Evolutionary conservation across 768 basidiomycete species (phyloP), one percentile per base, ranked within the genome.

Genomic region (Pholiota conissans): DNA sequence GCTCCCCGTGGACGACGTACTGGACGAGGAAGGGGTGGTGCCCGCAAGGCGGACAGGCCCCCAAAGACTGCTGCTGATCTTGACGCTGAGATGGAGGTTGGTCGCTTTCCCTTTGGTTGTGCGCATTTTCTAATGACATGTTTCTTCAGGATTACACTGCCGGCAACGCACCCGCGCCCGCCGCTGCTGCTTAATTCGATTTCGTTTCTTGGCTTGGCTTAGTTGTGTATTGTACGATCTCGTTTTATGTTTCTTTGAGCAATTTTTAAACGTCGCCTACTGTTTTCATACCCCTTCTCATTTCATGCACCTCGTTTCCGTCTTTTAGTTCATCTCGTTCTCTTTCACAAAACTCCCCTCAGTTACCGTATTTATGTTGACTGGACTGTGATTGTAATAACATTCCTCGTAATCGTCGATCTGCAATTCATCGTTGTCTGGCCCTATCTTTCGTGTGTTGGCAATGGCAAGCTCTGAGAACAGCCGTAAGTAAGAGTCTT

Each of bases 21-120:
- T 35, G 76, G 80, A 62, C 74, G 73, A 56, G 73, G 71, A 34
- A 67, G 67, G 39, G 73, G 72, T 56, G 76, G 77, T 57, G 66
- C 75, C 37, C 78, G 82, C 64, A 84, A 82, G 65, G 69, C 63
- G 39, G 86, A 90, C 52, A 78, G 93, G 61, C 83, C 90, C 4
- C 76, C 79, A 55, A 96, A 96, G 79, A 85, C 85, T 20, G 92
- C 79, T 3, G 96, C 92, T 29, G 93, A 95, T 69, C 84, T 98
- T 40, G 96, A 98, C 70, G 94, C 95, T 7, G 96, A 98, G 80
- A 98, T 98, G 96, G 91, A 91, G 84, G 96, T 96, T 58, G 27
- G 76, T 67, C 9, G 27, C 14, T 29, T 11, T 22, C 14, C 7
- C 53, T 5, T 37, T n/a, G n/a, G n/a, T n/a, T n/a, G n/a, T n/a